Evolutionary conservation across 805 yeast genomes (phyloP).

Genomic region (Sugiyamaella valdiviana): DNA sequence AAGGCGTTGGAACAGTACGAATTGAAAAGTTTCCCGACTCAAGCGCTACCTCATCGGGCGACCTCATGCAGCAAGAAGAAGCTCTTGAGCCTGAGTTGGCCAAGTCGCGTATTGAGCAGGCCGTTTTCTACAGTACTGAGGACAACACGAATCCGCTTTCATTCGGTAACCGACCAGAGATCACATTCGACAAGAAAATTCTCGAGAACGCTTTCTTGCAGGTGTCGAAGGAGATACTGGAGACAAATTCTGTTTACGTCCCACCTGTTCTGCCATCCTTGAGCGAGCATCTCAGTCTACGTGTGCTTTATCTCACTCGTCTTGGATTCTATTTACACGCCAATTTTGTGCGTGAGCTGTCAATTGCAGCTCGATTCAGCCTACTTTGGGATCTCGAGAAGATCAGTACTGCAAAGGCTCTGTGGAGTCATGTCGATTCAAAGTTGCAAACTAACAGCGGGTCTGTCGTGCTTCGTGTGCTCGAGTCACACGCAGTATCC

Average conservation of each 20-base stretch:
- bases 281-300: conserved; percentile 44
- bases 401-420: conserved; percentile 41
- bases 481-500: neutral
- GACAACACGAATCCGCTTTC: conserved; percentile 39
- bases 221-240: conserved; percentile 51
- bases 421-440: conserved; percentile 33
- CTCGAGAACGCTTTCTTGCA: conserved; percentile 46
- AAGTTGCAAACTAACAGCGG: conserved; percentile 2
- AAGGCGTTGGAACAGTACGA: conserved; percentile 54
- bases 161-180: conserved; percentile 39
- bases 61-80: conserved; percentile 10
- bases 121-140: conserved; percentile 50
- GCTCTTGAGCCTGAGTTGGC: conserved; percentile 35
- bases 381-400: conserved; percentile 40
- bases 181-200: conserved; percentile 40
- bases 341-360: conserved; percentile 40
- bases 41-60: neutral
- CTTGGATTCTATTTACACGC: conserved; percentile 41
- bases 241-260: conserved; percentile 50
- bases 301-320: conserved; percentile 41
- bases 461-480: neutral
- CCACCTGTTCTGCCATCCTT: conserved; percentile 49
- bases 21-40: conserved; percentile 43
- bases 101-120: conserved; percentile 78
- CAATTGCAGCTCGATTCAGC: conserved; percentile 35